Evolutionary conservation across 371 early-diverging fungal species (phyloP), one percentile per base, ranked within the genome.

Genomic region (Mucor circinelloides): DNA sequence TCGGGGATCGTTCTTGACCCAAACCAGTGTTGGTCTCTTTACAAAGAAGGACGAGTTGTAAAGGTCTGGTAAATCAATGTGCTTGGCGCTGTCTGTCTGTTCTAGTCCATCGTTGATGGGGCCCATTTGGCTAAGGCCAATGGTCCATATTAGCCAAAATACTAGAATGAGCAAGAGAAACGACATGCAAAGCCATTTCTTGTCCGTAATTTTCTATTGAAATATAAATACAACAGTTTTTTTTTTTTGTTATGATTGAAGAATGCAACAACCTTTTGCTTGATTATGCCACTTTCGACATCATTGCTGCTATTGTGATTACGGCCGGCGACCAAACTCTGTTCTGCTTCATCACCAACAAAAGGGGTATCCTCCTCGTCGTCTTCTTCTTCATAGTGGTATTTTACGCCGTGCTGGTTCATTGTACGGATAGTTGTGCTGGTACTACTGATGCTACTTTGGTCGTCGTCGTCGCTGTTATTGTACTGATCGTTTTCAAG

Each of bases 21-120:
- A 88, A 0, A 73, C 80, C 10, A 88, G 60, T 3, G 64, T 42
- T 13, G 77, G 79, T 36, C 68, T 59, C 66, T 70, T 76, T 21
- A 84, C 82, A 8, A 67, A 17, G 65, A 85, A 88, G 0, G 83
- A 80, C n/a, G 52, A 23, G 31, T 86, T 88, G 67, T 80, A 86
- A 30, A 88, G 69, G 60, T 88, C 87, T 32, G 83, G 77, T 32
- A 88, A 77, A 54, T 81, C 82, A 32, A 82, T 77, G 21, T 79
- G 78, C 6, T 64, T 70, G 17, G 31, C 25, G 23, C 7, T 36
- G 27, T 10, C 25, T 21, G 40, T 30, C 21, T 60, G 38, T 13
- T 38, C 56, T 56, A n/a, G 5, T n/a, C 21, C 32, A 9, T n/a
- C 32, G 2, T 30, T 66, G 62, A 67, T 63, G 36, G 66, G 62